Percentiles rank a stretch among this genome's conserved stretches.
These are phyloP conservation scores for Panellus pusillus DNA, from an alignment of 768 basidiomycete genomes.

Conservation along the genomic window DNA sequence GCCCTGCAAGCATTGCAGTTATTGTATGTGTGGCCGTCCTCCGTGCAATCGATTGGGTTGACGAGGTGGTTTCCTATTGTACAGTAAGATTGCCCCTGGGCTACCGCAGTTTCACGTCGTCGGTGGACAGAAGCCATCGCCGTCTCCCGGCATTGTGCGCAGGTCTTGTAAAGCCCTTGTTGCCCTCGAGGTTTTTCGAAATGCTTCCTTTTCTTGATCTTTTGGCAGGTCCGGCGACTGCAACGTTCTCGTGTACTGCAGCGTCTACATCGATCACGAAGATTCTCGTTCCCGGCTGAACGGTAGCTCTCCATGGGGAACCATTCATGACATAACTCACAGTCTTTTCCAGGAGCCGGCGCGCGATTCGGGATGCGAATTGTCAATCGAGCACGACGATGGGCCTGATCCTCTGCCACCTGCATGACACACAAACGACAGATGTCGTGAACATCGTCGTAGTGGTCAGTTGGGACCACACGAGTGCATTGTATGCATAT, in stretches of 20 bases:
- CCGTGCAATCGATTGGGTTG: not conserved
- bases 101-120: not conserved
- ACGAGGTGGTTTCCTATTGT: not conserved
- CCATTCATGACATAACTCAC: not conserved
- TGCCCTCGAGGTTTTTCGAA: not conserved
- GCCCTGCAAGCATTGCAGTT: not conserved
- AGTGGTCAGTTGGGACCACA: no score
- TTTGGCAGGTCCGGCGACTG: not conserved
- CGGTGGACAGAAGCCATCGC: not conserved
- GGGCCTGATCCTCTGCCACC: no score
- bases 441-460: no score
- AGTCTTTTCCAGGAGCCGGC: not conserved
- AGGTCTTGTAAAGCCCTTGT: not conserved
- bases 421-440: no score
- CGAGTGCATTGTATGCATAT: no score
- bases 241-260: not conserved
- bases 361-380: no score
- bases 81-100: not conserved
- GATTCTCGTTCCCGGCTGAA: no score
- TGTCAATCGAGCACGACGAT: no score
- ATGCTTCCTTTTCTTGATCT: not conserved
- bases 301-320: no score
- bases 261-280: not conserved
- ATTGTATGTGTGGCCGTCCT: not conserved
- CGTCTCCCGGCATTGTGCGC: not conserved